Evolutionary conservation across 768 basidiomycete species (phyloP).

Genomic region (Nidularia sp.): DNA sequence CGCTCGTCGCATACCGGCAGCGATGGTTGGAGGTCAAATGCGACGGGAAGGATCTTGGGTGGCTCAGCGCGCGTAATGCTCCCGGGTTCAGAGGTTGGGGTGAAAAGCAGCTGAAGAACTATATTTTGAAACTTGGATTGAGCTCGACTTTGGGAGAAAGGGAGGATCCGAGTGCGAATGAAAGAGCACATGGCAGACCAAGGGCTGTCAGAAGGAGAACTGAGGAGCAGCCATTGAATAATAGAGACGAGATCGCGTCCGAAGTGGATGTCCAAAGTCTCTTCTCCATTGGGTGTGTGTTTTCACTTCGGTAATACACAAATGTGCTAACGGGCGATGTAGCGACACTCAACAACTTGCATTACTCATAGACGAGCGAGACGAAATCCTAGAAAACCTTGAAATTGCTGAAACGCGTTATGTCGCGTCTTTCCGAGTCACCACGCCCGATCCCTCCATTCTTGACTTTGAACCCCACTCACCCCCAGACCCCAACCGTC

Average conservation of each 20-base stretch:
- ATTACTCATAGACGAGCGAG: slow-evolving; percentile 68
- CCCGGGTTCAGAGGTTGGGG: slow-evolving; percentile 72
- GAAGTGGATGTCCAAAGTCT: slow-evolving; percentile 70
- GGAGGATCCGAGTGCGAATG: slow-evolving; percentile 19
- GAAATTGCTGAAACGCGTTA: slow-evolving; percentile 80
- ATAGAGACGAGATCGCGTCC: slow-evolving; percentile 35
- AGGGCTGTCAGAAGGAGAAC: slow-evolving; percentile 21
- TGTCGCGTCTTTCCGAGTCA: slow-evolving; percentile 68
- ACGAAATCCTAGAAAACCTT: slow-evolving; percentile 72
- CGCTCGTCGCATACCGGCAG: slow-evolving; percentile 46
- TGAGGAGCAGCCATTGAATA: slow-evolving; percentile 37
- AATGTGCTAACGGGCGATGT: not conserved
- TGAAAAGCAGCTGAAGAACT: slow-evolving; percentile 69
- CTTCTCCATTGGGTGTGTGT: slow-evolving; percentile 68
- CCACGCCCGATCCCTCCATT: slow-evolving; percentile 71
- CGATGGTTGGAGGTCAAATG: slow-evolving; percentile 64
- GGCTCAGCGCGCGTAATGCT: slow-evolving; percentile 59
- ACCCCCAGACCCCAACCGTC: slow-evolving; percentile 38
- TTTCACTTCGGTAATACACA: slow-evolving; percentile 1
- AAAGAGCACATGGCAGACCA: slow-evolving; percentile 18
- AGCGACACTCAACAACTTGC: slow-evolving; percentile 72
- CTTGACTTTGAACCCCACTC: slow-evolving; percentile 48
- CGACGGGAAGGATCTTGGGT: slow-evolving; percentile 70
- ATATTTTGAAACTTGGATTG: slow-evolving; percentile 61
- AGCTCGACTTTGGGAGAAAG: slow-evolving; percentile 47